Conservation (phyloP, 2,329 filamentous ascomycete species). For the Pseudogymnoascus verrucosus region DNA sequence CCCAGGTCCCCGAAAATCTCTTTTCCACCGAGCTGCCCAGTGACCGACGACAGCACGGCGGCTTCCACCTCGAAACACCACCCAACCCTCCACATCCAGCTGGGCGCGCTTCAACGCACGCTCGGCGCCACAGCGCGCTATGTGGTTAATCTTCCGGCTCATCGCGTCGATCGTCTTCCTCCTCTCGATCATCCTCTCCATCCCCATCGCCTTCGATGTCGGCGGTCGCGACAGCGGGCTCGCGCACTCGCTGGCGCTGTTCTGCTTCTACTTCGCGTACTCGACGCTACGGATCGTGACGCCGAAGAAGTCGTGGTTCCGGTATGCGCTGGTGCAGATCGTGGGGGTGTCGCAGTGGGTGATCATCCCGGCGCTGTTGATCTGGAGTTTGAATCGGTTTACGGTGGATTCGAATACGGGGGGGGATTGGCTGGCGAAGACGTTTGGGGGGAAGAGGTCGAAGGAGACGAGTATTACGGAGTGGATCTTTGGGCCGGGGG, state of each 20-base stretch:
- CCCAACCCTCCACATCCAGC: conserved; percentile 14
- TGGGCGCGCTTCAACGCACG: conserved; percentile 37
- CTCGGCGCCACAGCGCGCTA: conserved; percentile 44
- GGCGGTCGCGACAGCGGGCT: conserved; percentile 90
- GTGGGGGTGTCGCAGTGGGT: conserved; percentile 78
- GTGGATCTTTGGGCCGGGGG: conserved; percentile 83
- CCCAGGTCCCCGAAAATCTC: background rate
- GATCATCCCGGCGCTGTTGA: conserved; percentile 75
- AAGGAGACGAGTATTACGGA: conserved; percentile 62
- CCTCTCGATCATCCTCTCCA: conserved; percentile 85
- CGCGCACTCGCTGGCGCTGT: conserved; percentile 84
- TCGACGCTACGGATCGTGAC: conserved; percentile 73
- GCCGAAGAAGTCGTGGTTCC: conserved; percentile 67
- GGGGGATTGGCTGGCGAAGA: conserved; percentile 72
- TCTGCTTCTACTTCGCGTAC: conserved; percentile 84
- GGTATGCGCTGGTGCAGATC: conserved; percentile 60
- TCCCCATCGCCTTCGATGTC: conserved; percentile 96
- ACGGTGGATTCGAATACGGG: conserved; percentile 74
- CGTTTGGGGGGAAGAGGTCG: conserved; percentile 59
- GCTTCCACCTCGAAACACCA: background rate
- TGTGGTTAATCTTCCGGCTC: conserved; percentile 71
- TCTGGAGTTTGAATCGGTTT: conserved; percentile 94
- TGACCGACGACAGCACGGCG: background rate
- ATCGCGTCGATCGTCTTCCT: conserved; percentile 79
- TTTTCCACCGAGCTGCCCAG: background rate